phyloP scores from a whole-genome alignment of 768 basidiomycete species.

The Suillus alpinus region DNA sequence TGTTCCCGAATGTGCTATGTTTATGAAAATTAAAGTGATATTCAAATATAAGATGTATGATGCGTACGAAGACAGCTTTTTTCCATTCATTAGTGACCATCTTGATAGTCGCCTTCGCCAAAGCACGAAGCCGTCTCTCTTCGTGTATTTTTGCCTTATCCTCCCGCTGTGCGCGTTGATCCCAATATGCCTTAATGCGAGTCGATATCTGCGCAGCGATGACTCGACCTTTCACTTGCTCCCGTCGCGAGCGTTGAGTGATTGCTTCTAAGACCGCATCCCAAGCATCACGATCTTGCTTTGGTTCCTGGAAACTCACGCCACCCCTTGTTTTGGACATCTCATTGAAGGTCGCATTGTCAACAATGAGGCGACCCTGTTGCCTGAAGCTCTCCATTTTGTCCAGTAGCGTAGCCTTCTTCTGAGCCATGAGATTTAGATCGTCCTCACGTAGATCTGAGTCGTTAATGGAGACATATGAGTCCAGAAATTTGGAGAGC shows the following conservation, averaged over 20 bases:
- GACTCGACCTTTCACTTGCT: slow-evolving; percentile 34
- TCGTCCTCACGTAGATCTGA: slow-evolving; percentile 42
- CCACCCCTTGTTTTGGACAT: slow-evolving; percentile 1
- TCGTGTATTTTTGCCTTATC: slow-evolving; percentile 58
- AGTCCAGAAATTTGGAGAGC: slow-evolving; percentile 53
- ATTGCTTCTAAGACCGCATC: slow-evolving; percentile 53
- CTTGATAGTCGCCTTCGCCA: slow-evolving; percentile 73
- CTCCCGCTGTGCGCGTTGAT: slow-evolving; percentile 57
- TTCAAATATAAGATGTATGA: background rate
- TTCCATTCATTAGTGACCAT: slow-evolving; percentile 81
- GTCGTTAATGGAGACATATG: slow-evolving; percentile 56
- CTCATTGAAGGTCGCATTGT: slow-evolving; percentile 27
- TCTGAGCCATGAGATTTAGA: slow-evolving; percentile 35
- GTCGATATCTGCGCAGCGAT: slow-evolving; percentile 56
- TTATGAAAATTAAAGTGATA: background rate
- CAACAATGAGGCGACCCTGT: slow-evolving; percentile 45
- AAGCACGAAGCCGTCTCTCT: slow-evolving; percentile 59
- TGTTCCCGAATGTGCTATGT: slow-evolving; percentile 72
- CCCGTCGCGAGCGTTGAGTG: slow-evolving; percentile 21
- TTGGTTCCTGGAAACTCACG: slow-evolving; percentile 17
- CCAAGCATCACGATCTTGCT: slow-evolving; percentile 49
- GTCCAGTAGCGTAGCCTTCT: slow-evolving; percentile 45
- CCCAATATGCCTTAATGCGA: slow-evolving; percentile 75
- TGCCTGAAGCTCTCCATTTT: slow-evolving; percentile 41
- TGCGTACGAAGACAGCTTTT: slow-evolving; percentile 76